Base-by-base conservation (phyloP, 2,329 filamentous ascomycete genomes). In the Fusarium circinatum region DNA sequence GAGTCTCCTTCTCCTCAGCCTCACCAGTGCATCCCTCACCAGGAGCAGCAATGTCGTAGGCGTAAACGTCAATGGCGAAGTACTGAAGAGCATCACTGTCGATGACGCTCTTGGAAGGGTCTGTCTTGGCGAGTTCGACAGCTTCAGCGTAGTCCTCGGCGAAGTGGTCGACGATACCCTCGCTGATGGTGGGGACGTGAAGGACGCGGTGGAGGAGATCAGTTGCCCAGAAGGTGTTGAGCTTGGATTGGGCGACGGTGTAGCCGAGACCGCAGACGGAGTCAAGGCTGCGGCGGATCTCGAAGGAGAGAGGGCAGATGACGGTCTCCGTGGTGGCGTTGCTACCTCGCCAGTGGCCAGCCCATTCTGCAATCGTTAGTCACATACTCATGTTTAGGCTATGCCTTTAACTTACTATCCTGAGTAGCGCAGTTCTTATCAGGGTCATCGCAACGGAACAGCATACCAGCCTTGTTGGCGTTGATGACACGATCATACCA, bases 391-490 rank as follows among this genome's bases (percentile, higher is more conserved):
- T 18, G 1, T 1, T 6, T 2, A 3, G 2, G 3, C 1, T 0
- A 12, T 8, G 1, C 0, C 12, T 18, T 8, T 7, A 8, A 78
- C 82, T 60, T 75, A 84, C 83, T 78, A 32, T 86, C 84, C 76
- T 85, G 86, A 17, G 78, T 86, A 11, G 72, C 82, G 75, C 91
- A 93, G 82, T 93, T 93, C 26, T 85, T 82, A 74, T 93, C 92
- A 0, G 89, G 86, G 73, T 93, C 89, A 68, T 94, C 92, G 75
- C 92, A 93, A 26, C 91, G 88, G 84, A 93, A 93, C 24, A 90
- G 78, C 51, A 91, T 84, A 32, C 83, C 85, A 0, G 83, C 82
- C 76, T 89, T 89, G 80, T 92, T 87, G 3, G 86, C 89, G 48
- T 85, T 85, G 75, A 89, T 83, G 38, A 93, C 83, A 65, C 88